Percentiles rank a stretch among this genome's conserved stretches.
These are phyloP conservation scores for Bipolaris bicolor DNA, from an alignment of 2,329 filamentous ascomycete genomes.

Conservation along the genomic window DNA sequence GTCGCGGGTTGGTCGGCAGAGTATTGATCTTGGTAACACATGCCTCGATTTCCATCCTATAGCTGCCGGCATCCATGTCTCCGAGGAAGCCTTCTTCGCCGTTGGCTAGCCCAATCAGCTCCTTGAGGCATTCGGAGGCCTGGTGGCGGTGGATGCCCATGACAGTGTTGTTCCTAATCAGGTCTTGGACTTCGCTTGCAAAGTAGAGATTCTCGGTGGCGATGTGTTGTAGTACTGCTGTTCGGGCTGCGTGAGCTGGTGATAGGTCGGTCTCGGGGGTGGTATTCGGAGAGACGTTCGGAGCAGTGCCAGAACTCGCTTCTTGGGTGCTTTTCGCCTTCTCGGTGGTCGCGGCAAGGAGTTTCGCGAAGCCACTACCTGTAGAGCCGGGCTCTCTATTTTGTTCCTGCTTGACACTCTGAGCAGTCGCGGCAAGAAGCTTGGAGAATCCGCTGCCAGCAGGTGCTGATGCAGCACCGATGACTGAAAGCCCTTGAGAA, in stretches of 20 bases:
- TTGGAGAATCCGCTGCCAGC: not conserved
- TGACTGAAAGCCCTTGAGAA: not conserved
- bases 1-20: not conserved
- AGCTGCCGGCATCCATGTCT: conserved; percentile 1
- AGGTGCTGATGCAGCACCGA: not conserved
- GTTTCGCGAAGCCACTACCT: not conserved
- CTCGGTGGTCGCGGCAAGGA: not conserved
- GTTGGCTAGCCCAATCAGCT: not conserved
- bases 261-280: not conserved
- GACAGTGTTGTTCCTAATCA: not conserved
- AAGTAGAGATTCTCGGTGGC: conserved; percentile 4
- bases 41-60: conserved; percentile 3
- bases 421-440: not conserved
- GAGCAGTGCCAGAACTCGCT: not conserved
- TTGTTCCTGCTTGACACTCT: not conserved
- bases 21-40: conserved; percentile 5
- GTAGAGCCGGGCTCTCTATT: not conserved
- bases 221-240: not conserved
- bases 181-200: conserved; percentile 1
- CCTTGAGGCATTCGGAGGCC: not conserved
- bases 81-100: conserved; percentile 6
- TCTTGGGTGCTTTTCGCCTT: not conserved
- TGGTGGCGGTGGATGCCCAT: not conserved
- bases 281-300: not conserved
- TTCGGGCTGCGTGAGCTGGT: not conserved